These are phyloP conservation scores for Ceratocystis smalleyi DNA, from an alignment of 2,329 filamentous ascomycete genomes.

Conservation along the genomic window DNA sequence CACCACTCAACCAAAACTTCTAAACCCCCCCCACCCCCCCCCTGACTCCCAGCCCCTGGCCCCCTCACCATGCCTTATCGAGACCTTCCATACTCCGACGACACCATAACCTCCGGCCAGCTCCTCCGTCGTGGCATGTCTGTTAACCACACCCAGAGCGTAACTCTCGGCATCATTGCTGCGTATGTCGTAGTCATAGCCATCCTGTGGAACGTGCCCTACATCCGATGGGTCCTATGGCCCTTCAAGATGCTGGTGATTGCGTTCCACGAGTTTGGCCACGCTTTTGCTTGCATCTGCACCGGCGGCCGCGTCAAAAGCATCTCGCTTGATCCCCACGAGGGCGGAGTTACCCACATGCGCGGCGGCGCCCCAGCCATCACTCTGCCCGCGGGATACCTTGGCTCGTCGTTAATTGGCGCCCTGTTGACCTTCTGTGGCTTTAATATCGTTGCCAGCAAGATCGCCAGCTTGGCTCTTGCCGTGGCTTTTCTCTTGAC, in stretches of 20 bases:
- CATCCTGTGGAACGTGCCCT: slow-evolving; percentile 64
- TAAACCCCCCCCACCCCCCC: not conserved
- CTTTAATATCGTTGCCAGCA: slow-evolving; percentile 67
- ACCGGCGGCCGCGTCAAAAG: slow-evolving; percentile 61
- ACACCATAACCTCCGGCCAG: not conserved
- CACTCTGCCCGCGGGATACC: slow-evolving; percentile 62
- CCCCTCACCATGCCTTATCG: slow-evolving; percentile 5
- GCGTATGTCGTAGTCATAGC: slow-evolving; percentile 60
- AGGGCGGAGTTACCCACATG: slow-evolving; percentile 68
- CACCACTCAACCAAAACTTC: too few species aligned
- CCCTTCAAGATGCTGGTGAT: slow-evolving; percentile 82
- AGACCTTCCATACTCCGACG: slow-evolving; percentile 1
- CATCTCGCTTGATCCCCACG: slow-evolving; percentile 40
- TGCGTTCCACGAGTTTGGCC: slow-evolving; percentile 67
- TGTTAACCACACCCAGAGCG: slow-evolving; percentile 42
- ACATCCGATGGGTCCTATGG: slow-evolving; percentile 59
- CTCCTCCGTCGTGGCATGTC: slow-evolving; percentile 14
- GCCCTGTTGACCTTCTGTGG: slow-evolving; percentile 64
- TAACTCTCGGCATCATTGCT: slow-evolving; percentile 56
- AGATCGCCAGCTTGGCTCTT: slow-evolving; percentile 58
- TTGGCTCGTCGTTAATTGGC: slow-evolving; percentile 63
- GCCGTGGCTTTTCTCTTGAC: slow-evolving; percentile 63
- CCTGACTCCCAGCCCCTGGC: not conserved
- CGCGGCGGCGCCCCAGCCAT: slow-evolving; percentile 53
- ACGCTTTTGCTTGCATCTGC: slow-evolving; percentile 55